These are phyloP conservation scores for Cryptococcus jaspeensis DNA, from an alignment of 1,284 basidiomycete species.

Conservation along the genomic window DNA sequence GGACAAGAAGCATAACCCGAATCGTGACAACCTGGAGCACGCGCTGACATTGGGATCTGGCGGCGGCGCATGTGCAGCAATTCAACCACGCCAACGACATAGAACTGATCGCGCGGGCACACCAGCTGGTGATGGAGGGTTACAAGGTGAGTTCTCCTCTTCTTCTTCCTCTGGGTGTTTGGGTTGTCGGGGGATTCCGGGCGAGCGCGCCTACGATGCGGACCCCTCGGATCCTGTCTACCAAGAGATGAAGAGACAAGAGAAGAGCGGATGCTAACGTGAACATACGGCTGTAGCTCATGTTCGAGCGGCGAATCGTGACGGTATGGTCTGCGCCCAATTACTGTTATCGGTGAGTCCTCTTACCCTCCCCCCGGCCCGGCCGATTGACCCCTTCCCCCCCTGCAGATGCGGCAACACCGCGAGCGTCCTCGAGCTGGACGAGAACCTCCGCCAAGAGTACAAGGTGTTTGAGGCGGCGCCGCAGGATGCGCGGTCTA, in stretches of 20 bases:
- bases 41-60: no score
- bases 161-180: background rate
- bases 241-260: no score
- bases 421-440: constrained; percentile 85
- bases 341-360: constrained; percentile 87
- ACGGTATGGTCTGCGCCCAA: constrained; percentile 99
- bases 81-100: constrained; percentile 91
- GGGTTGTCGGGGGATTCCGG: background rate
- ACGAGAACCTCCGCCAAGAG: constrained; percentile 84
- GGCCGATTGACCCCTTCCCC: constrained; percentile 38
- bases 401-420: constrained; percentile 76
- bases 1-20: no score
- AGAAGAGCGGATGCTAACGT: background rate
- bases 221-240: no score
- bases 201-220: no score
- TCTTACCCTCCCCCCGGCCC: background rate
- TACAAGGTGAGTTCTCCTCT: constrained; percentile 66
- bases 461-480: constrained; percentile 68
- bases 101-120: constrained; percentile 92
- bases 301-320: constrained; percentile 94
- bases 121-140: constrained; percentile 98
- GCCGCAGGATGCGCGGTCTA: constrained; percentile 73
- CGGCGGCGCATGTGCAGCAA: constrained; percentile 41
- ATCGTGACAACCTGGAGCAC: background rate
- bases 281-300: constrained; percentile 47